Evolutionary conservation across 2,329 filamentous ascomycete species (phyloP).

Genomic region (Arthrinium puccinioides): DNA sequence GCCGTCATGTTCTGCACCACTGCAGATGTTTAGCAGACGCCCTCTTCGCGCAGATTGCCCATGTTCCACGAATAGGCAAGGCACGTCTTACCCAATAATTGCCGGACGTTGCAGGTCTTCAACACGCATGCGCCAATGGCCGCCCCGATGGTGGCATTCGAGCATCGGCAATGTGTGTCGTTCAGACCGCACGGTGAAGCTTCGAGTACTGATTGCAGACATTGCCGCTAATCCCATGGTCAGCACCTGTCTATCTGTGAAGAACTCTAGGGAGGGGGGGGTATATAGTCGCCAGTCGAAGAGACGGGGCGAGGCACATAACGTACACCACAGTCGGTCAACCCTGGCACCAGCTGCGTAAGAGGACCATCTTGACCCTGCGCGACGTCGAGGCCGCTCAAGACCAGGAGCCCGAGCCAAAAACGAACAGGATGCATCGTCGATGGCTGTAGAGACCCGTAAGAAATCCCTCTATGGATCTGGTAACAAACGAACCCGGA

Average conservation of each 20-base stretch:
- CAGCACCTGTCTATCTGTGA: not conserved
- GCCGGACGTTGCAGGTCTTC: not conserved
- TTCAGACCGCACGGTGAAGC: not conserved
- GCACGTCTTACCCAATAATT: not conserved
- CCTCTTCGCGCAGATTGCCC: too few species aligned
- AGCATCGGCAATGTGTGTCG: not conserved
- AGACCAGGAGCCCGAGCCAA: not conserved
- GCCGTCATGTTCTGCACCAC: too few species aligned
- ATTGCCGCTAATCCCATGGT: not conserved
- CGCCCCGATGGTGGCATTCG: not conserved
- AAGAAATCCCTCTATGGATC: too few species aligned
- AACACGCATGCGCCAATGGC: not conserved
- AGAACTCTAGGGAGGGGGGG: too few species aligned
- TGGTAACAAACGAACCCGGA: too few species aligned
- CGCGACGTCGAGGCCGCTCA: not conserved
- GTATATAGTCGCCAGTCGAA: too few species aligned
- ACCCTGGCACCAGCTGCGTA: conserved; percentile 1
- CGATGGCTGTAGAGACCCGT: too few species aligned
- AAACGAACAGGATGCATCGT: too few species aligned
- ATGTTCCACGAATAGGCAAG: too few species aligned
- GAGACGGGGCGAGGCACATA: not conserved
- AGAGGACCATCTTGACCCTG: conserved; percentile 1
- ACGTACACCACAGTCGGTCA: not conserved
- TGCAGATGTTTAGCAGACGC: too few species aligned
- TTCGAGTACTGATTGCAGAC: not conserved